Conservation (phyloP, 768 basidiomycete species). For the Trametes cinnabarina region DNA sequence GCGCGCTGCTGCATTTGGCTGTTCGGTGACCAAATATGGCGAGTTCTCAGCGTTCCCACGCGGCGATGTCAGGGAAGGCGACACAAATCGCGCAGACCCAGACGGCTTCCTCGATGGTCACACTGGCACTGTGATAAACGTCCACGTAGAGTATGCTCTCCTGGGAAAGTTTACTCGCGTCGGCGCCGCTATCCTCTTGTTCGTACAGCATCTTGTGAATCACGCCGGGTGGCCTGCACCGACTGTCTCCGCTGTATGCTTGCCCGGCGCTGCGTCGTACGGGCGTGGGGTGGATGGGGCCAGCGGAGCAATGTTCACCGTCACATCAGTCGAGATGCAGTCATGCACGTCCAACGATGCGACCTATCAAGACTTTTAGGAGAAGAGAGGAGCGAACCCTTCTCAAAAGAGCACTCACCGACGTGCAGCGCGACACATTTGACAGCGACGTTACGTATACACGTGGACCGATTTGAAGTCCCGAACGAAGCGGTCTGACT, state of each 20-base stretch:
- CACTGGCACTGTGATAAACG: slow-evolving; percentile 16
- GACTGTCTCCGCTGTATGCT: background rate
- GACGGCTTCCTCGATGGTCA: slow-evolving; percentile 19
- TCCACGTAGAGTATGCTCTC: background rate
- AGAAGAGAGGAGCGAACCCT: slow-evolving; percentile 14
- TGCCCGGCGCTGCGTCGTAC: background rate
- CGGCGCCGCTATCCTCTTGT: slow-evolving; percentile 4
- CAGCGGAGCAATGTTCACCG: background rate
- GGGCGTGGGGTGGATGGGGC: background rate
- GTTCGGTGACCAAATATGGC: slow-evolving; percentile 8
- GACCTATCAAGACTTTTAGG: slow-evolving; percentile 9
- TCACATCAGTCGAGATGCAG: background rate
- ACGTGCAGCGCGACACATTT: slow-evolving; percentile 10
- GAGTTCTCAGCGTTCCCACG: slow-evolving; percentile 20
- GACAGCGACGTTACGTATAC: slow-evolving; percentile 16
- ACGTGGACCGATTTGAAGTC: slow-evolving; percentile 6
- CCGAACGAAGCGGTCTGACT: slow-evolving; percentile 10
- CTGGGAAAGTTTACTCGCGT: background rate
- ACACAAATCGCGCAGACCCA: background rate
- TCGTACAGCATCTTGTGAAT: slow-evolving; percentile 1
- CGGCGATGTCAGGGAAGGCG: slow-evolving; percentile 11
- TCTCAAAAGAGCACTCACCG: slow-evolving; percentile 14
- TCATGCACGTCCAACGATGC: slow-evolving; percentile 1
- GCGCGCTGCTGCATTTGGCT: slow-evolving; percentile 12
- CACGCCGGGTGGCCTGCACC: background rate